Evolutionary conservation across 345 rosid species (phyloP), one percentile per base, ranked within the genome.

Genomic region (Toxicodendron radicans): DNA sequence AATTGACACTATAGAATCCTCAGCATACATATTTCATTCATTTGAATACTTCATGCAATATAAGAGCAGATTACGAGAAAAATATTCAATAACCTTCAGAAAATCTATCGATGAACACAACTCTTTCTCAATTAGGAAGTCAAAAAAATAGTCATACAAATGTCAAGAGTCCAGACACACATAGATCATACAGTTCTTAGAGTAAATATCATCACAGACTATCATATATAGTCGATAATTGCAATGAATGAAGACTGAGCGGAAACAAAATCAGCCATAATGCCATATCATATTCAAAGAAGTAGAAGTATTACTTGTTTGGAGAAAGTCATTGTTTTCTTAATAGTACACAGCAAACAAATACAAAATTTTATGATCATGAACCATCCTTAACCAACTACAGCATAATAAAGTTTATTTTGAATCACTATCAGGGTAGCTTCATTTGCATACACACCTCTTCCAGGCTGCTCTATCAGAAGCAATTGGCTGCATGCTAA

Each of bases 401-500:
- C 60, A 46, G 16, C 48, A n/a, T 38, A 38, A 38, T 38, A 4
- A 38, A 38, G 7, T 58, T n/a, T n/a, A n/a, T n/a, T n/a, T 68
- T 45, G 38, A 10, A 60, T 14, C 75, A 18, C 35, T 35, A 58
- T 41, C 53, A 46, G 52, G 64, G 18, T 49, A 77, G 56, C 14
- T 57, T 75, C 48, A 71, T 16, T 20, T 20, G 56, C 41, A 11
- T 52, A 73, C 79, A 74, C 69, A 94, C 99, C 95, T 90, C 91
- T 85, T 95, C 95, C 92, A 88, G 70, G 92, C 91, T 73, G 83
- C 91, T 51, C 79, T 32, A 69, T 87, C 85, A 76, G 97, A 95
- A 82, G 90, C 88, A 80, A 85, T 87, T 74, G 99, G 99, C 79
- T 92, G 97, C 95, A 92, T 87, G 79, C 89, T 91, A 66, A 95